phyloP scores from a whole-genome alignment of 805 yeast species.

The Ogataea allantospora region DNA sequence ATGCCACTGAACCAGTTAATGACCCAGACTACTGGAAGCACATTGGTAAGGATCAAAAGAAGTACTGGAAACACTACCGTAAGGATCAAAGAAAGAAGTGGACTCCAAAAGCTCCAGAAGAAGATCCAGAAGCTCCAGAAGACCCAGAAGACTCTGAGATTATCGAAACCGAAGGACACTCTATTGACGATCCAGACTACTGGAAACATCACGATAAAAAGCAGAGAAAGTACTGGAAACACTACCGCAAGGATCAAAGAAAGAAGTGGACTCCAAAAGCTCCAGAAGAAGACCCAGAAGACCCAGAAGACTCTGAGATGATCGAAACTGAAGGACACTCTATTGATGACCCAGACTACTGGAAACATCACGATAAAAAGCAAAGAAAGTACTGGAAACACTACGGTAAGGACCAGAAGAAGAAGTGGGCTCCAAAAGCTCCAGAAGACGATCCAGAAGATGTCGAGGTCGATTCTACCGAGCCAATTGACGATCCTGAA shows the following conservation, averaged over 20 bases:
- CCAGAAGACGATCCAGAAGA: constrained; percentile 17
- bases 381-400: constrained; percentile 31
- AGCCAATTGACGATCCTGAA: constrained; percentile 16
- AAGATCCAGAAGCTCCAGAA: background rate
- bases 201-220: constrained; percentile 24
- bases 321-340: background rate
- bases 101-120: constrained; percentile 19
- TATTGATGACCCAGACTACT: constrained; percentile 9
- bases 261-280: constrained; percentile 29
- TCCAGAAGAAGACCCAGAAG: constrained; percentile 22
- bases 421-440: constrained; percentile 26
- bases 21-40: constrained; percentile 22
- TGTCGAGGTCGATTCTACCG: constrained; percentile 1
- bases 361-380: constrained; percentile 26
- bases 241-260: constrained; percentile 26
- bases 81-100: constrained; percentile 30
- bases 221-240: constrained; percentile 28
- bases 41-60: constrained; percentile 24
- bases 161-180: constrained; percentile 8
- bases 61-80: constrained; percentile 31
- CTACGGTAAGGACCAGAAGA: constrained; percentile 28
- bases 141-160: constrained; percentile 12
- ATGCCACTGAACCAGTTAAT: constrained; percentile 1
- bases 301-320: constrained; percentile 20
- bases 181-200: constrained; percentile 15